Evolutionary conservation across 129 eudicot genomes (phyloP), one percentile per base, ranked within the genome.

Genomic region (Mikania micrantha): DNA sequence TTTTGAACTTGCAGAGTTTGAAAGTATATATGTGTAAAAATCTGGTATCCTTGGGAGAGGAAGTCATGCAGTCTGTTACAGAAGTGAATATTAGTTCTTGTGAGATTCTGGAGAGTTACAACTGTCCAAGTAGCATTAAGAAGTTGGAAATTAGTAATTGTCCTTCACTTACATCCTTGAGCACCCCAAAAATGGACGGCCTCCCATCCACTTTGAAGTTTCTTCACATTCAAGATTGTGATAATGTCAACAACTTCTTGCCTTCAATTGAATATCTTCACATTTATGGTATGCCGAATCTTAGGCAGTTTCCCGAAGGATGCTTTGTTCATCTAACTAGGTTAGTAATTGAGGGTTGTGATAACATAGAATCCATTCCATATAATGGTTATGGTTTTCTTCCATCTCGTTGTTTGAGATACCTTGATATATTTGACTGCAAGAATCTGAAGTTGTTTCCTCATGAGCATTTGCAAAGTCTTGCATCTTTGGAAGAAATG

Each of bases 381-480:
- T 42, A 28, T 3, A 45, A 66, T 1, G 71, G 71, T 45, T 66
- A n/a, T 45, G 59, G 70, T 7, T 65, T 65, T 65, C 40, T 44
- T 27, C 70, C 70, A 4, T 12, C 15, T 42, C 40, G 16, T 12
- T 68, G 48, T 36, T 50, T 68, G 4, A 49, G 63, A 50, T 7
- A 2, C 8, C 73, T 52, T 7, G 0, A 0, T n/a, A 35, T 68
- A 35, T 1, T 3, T 32, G 6, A 32, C 36, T 32, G 36, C 36
- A 32, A 32, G 36, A 32, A 32, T 32, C 36, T 32, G 13, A 53
- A 50, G 47, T 50, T 49, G 19, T 10, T 49, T 53, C 73, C 73
- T 10, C 73, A 36, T 32, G 22, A 53, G 48, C 75, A 70, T 16
- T 56, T 70, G 45, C 57, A 70, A 41, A 70, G 34, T 44, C 75